Evolutionary conservation across 129 eudicot species (phyloP).

Genomic region (Daucus carota): DNA sequence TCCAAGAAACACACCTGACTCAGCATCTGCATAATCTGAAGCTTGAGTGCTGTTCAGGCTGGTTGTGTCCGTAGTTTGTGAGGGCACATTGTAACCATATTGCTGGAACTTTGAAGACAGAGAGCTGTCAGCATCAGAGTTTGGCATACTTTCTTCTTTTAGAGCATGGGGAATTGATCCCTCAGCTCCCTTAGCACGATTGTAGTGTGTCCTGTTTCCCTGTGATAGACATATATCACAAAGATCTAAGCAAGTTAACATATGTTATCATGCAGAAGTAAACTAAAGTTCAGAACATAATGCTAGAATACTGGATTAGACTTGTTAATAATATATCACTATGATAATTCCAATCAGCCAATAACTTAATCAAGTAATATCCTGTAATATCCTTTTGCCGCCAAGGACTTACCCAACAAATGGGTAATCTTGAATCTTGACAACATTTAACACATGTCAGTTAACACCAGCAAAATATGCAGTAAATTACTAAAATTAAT

Average conservation of each 20-base stretch:
- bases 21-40: constrained; percentile 82
- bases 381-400: too few species aligned
- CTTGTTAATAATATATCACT: too few species aligned
- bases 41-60: constrained; percentile 67
- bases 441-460: not conserved
- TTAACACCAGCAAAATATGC: not conserved
- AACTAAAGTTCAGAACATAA: not conserved
- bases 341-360: too few species aligned
- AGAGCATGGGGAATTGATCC: constrained; percentile 39
- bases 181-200: constrained; percentile 55
- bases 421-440: not conserved
- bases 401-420: too few species aligned
- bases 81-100: constrained; percentile 47
- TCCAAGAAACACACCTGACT: constrained; percentile 56
- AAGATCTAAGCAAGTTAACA: not conserved
- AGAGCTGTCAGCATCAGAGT: constrained; percentile 56
- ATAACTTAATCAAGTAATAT: too few species aligned
- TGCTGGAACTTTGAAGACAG: constrained; percentile 44
- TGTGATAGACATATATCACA: constrained; percentile 11
- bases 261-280: not conserved
- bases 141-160: constrained; percentile 43
- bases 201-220: constrained; percentile 68
- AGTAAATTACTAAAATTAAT: not conserved
- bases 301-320: not conserved
- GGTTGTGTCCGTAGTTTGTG: constrained; percentile 70